Evolutionary conservation across 345 rosid species (phyloP).

Genomic region (Eucalyptus regnans): DNA sequence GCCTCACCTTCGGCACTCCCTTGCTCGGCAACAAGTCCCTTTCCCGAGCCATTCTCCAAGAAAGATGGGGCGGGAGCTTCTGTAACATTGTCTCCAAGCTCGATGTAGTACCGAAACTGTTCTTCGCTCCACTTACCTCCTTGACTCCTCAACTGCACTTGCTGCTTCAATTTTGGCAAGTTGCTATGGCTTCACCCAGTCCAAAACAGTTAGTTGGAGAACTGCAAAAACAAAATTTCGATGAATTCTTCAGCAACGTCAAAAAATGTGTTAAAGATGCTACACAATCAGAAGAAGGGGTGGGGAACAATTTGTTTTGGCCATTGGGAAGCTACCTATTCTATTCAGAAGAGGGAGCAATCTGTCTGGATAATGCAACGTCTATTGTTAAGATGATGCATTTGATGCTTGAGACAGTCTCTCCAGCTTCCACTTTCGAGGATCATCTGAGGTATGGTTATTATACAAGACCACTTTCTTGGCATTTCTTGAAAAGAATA

Average conservation of each 20-base stretch:
- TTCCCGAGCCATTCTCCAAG: slow-evolving; percentile 36
- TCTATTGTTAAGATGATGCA: slow-evolving; percentile 49
- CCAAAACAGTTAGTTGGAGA: slow-evolving; percentile 6
- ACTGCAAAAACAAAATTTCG: not conserved
- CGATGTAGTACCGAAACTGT: slow-evolving; percentile 49
- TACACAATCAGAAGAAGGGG: not conserved
- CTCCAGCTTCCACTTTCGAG: slow-evolving; percentile 19
- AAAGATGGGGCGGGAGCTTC: slow-evolving; percentile 62
- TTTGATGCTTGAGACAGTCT: slow-evolving; percentile 13
- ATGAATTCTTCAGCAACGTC: slow-evolving; percentile 9
- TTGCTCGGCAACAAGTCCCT: slow-evolving; percentile 63
- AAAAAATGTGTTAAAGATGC: not conserved
- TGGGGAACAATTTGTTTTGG: slow-evolving; percentile 14
- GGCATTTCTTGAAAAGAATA: slow-evolving; percentile 24
- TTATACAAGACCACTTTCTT: slow-evolving; percentile 22
- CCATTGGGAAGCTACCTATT: slow-evolving; percentile 71
- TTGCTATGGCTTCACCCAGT: slow-evolving; percentile 1
- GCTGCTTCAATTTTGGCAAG: not conserved
- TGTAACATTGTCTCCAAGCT: slow-evolving; percentile 54
- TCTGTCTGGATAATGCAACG: slow-evolving; percentile 48
- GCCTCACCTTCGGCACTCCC: slow-evolving; percentile 87
- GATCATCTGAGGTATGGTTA: slow-evolving; percentile 57
- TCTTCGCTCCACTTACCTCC: slow-evolving; percentile 21
- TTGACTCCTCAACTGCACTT: slow-evolving; percentile 5
- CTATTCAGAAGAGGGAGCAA: slow-evolving; percentile 58